phyloP scores from a whole-genome alignment of 169 alveolate species.

The Cryptosporidium muris region DNA sequence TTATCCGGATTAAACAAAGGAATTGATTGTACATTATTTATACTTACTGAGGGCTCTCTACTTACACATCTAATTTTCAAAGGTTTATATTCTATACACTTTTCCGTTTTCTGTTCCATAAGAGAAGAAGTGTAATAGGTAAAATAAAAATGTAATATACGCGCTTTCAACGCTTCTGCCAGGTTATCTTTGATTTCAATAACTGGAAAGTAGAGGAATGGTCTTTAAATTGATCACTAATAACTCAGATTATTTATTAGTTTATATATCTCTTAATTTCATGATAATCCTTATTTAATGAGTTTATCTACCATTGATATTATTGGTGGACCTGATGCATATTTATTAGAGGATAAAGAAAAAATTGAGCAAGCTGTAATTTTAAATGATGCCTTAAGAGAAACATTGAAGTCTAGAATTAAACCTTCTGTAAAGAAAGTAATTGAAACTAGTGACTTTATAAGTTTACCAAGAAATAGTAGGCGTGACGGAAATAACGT shows the following conservation, averaged over 20 bases:
- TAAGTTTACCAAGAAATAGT: conserved; percentile 32
- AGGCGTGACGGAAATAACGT: conserved; percentile 3
- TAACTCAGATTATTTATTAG: too few species aligned
- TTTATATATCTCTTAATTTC: background rate
- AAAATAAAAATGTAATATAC: too few species aligned
- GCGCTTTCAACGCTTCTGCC: too few species aligned
- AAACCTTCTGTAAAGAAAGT: conserved; percentile 48
- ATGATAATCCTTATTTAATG: background rate
- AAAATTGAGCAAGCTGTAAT: conserved; percentile 15
- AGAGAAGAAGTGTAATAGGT: too few species aligned
- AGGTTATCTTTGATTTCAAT: too few species aligned
- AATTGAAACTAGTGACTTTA: conserved; percentile 58
- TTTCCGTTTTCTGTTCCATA: background rate
- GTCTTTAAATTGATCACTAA: too few species aligned
- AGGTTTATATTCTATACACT: background rate
- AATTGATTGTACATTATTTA: too few species aligned
- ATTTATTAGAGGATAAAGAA: conserved; percentile 51
- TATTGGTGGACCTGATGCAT: conserved; percentile 65
- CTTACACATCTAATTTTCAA: background rate
- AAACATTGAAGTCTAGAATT: conserved; percentile 49
- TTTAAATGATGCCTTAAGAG: conserved; percentile 29
- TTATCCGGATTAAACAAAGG: background rate
- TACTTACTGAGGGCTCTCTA: too few species aligned
- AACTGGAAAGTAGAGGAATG: too few species aligned
- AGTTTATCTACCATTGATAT: too few species aligned